Base-by-base conservation (phyloP, 2,329 filamentous ascomycete genomes). In the Kalmusia sp. region DNA sequence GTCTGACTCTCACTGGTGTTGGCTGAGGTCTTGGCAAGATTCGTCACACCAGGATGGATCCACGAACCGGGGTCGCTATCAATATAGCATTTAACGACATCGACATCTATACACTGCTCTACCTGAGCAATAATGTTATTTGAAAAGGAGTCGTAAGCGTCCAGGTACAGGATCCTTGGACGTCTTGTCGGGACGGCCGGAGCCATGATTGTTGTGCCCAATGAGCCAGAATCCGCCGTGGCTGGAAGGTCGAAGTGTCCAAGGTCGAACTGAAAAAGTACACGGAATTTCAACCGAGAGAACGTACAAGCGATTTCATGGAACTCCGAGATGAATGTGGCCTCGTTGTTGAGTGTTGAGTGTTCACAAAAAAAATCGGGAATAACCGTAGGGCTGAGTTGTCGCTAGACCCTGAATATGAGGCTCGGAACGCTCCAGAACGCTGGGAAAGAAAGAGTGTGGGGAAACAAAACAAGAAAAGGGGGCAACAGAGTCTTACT, bases 121-220 rank as follows among this genome's bases (percentile, higher is more conserved):
- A 98, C 82, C 28, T 96, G 84, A 5, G 90, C 87, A 48, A 96
- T 87, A 66, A 98, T 95, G 77, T 97, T 98, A 77, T 96, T 93
- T 50, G 92, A 91, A 76, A 97, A 99, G 35, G 93, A 97, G 78
- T 99, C 95, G 76, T 96, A 96, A 57, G 93, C 93, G 74, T 98
- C 95, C 62, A 99, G 82, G 76, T 96, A 96, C 58, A 98, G 85
- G 57, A 98, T 89, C 55, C 79, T 79, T 15, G 62, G 61, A 40
- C 59, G 59, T 49, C 59, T 59, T 51, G 59, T 63, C 47, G 59
- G 49, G 53, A 65, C 45, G 28, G 65, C 65, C 38, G 65, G 65
- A 45, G 71, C 64, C 71, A 74, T 72, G 19, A 12, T 14, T 28
- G 15, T 7, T 41, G 31, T 17, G 25, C 45, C 33, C 19, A 40